These are phyloP conservation scores for Zygnema cylindricum DNA, from an alignment of 139 green algal genomes.

Conservation along the genomic window DNA sequence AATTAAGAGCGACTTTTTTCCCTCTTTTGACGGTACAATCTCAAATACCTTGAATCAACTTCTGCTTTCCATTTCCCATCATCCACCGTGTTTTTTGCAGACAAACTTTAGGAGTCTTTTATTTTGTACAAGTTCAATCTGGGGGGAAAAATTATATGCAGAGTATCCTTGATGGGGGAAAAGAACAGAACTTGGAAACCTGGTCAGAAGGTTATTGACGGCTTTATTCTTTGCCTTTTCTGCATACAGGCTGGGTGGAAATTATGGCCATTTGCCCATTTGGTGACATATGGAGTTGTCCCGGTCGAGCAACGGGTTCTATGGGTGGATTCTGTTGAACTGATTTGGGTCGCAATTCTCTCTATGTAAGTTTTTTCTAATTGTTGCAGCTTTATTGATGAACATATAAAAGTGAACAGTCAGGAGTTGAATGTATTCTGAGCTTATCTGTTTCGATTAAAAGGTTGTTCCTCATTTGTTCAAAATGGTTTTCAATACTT, in stretches of 20 bases:
- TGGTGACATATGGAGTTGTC: slow-evolving; percentile 68
- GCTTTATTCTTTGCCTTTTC: background rate
- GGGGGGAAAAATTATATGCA: too few species aligned
- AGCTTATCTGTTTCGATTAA: too few species aligned
- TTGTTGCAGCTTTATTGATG: background rate
- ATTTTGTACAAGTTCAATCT: too few species aligned
- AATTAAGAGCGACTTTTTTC: slow-evolving; percentile 36
- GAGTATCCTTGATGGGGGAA: too few species aligned
- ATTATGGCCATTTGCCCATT: slow-evolving; percentile 69
- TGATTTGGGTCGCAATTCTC: slow-evolving; percentile 64
- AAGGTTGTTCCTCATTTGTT: background rate
- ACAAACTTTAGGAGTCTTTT: too few species aligned
- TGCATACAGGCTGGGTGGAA: slow-evolving; percentile 64
- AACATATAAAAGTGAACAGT: background rate
- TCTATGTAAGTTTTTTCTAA: slow-evolving; percentile 26
- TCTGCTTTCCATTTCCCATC: too few species aligned
- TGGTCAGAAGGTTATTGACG: too few species aligned
- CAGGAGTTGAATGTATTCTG: too few species aligned
- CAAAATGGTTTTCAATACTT: background rate
- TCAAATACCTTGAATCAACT: too few species aligned
- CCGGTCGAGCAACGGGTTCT: slow-evolving; percentile 67
- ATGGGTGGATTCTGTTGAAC: slow-evolving; percentile 70
- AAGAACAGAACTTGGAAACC: too few species aligned
- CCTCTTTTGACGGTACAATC: slow-evolving; percentile 27
- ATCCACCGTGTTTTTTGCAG: too few species aligned